Conservation (phyloP, 1,139 yeast genomes). For the Magnusiomyces fungicola region DNA sequence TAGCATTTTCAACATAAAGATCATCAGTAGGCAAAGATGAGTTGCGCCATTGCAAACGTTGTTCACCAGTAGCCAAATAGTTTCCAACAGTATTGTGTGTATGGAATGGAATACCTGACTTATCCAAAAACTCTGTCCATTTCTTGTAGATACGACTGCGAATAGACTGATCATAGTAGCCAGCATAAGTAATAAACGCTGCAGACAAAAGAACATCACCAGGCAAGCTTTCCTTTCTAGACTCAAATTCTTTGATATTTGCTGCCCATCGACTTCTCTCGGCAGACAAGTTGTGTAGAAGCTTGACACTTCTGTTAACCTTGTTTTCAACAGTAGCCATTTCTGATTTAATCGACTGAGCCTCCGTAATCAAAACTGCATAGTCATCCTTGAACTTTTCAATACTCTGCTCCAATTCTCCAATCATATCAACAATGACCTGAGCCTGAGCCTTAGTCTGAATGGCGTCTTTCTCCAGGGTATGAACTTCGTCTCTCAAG, state of each 20-base stretch:
- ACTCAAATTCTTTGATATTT: conserved; percentile 46
- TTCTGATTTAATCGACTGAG: conserved; percentile 66
- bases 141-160: conserved; percentile 36
- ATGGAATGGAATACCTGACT: conserved; percentile 40
- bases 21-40: conserved; percentile 51
- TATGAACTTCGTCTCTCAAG: conserved; percentile 54
- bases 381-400: conserved; percentile 61
- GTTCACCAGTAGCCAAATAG: conserved; percentile 38
- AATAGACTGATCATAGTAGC: conserved; percentile 48
- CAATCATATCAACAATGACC: conserved; percentile 77
- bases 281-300: conserved; percentile 55
- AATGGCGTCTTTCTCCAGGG: conserved; percentile 51
- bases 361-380: conserved; percentile 65
- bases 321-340: conserved; percentile 56
- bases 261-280: conserved; percentile 76
- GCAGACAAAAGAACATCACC: conserved; percentile 65
- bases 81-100: conserved; percentile 31
- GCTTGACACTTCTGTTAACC: conserved; percentile 53
- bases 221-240: conserved; percentile 41
- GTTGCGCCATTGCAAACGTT: conserved; percentile 46
- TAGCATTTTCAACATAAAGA: conserved; percentile 55
- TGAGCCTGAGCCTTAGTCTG: conserved; percentile 54
- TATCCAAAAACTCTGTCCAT: conserved; percentile 41
- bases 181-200: conserved; percentile 55
- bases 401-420: conserved; percentile 63